These are phyloP conservation scores for Combretum micranthum DNA, from an alignment of 345 rosid species.

Conservation along the genomic window DNA sequence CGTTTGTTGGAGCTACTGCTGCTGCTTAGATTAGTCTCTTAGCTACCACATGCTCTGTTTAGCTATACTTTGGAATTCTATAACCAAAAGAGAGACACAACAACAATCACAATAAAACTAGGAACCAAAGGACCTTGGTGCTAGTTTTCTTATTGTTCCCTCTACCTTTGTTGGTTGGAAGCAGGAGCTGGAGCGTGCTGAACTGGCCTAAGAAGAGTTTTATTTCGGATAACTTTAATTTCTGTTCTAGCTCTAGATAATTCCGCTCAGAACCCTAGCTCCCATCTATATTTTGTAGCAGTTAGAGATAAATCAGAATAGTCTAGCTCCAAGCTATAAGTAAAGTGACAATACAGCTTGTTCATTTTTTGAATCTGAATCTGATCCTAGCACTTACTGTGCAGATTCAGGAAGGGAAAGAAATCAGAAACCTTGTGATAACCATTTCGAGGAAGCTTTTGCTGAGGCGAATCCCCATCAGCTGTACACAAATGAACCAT, in stretches of 20 bases:
- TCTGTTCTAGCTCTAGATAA: slow-evolving; percentile 63
- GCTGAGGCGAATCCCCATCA: slow-evolving; percentile 89
- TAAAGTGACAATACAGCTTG: slow-evolving; percentile 9
- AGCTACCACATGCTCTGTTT: no score
- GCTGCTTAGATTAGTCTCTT: no score
- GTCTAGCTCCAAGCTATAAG: slow-evolving; percentile 12
- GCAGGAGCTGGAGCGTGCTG: slow-evolving; percentile 30
- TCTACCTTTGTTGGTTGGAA: slow-evolving; percentile 46
- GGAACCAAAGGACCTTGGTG: no score
- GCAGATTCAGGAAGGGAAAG: slow-evolving; percentile 58
- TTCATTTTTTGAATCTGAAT: slow-evolving; percentile 18
- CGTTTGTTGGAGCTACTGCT: no score
- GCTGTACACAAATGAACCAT: slow-evolving; percentile 17
- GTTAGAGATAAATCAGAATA: slow-evolving; percentile 8
- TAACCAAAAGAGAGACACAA: no score
- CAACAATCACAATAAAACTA: no score
- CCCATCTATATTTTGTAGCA: slow-evolving; percentile 36
- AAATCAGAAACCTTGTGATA: slow-evolving; percentile 79
- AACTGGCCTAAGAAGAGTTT: slow-evolving; percentile 38
- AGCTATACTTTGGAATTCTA: no score
- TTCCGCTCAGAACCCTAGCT: slow-evolving; percentile 69
- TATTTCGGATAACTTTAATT: slow-evolving; percentile 41
- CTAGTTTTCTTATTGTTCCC: no score
- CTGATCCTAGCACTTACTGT: slow-evolving; percentile 51
- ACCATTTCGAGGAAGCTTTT: slow-evolving; percentile 53